These are phyloP conservation scores for Sporothrix euskadiensis DNA, from an alignment of 2,329 filamentous ascomycete species.

Conservation along the genomic window DNA sequence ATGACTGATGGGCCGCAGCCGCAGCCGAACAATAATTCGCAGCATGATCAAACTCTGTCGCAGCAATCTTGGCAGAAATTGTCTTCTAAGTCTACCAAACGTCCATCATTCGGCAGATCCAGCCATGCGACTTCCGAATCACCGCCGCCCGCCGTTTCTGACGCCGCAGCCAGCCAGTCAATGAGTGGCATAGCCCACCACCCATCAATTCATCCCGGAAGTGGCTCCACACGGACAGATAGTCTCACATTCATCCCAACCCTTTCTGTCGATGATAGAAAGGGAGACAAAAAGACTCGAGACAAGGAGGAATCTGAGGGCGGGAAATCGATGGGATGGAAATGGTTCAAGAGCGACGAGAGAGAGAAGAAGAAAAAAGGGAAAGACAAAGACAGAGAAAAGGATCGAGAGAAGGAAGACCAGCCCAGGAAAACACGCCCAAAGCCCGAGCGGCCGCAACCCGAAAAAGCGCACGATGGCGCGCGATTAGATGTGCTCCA, in stretches of 20 bases:
- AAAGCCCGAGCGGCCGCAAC: conserved; percentile 45
- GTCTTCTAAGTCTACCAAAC: conserved; percentile 39
- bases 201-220: conserved; percentile 69
- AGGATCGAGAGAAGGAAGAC: conserved; percentile 55
- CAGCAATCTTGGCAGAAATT: conserved; percentile 34
- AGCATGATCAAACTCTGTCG: conserved; percentile 25
- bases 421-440: conserved; percentile 66
- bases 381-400: conserved; percentile 52
- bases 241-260: conserved; percentile 79
- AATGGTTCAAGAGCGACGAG: conserved; percentile 79
- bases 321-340: conserved; percentile 77
- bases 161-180: conserved; percentile 43
- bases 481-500: conserved; percentile 84
- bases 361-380: conserved; percentile 70
- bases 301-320: conserved; percentile 65
- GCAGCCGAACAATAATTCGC: conserved; percentile 29
- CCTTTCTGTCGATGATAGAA: conserved; percentile 67
- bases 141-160: not conserved
- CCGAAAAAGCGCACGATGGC: conserved; percentile 69
- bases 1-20: conserved; percentile 35
- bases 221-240: conserved; percentile 68
- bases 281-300: conserved; percentile 71
- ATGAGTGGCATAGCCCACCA: conserved; percentile 66
- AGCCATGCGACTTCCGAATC: conserved; percentile 30
- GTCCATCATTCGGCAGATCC: conserved; percentile 31